Evolutionary conservation across 1,284 basidiomycete species (phyloP).

Genomic region (Marasmius fiardii): DNA sequence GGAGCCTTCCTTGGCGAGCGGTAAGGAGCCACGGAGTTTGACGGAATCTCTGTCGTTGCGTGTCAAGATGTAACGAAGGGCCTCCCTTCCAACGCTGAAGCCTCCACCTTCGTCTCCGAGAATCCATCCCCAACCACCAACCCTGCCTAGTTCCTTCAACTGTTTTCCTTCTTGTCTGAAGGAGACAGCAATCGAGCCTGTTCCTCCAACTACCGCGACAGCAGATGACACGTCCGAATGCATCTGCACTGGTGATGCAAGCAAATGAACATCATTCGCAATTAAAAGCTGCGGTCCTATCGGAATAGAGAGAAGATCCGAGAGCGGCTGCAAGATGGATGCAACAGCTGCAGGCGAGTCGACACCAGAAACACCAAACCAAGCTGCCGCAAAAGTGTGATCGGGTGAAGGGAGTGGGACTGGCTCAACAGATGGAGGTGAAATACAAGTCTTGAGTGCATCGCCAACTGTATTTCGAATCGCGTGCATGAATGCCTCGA

Average conservation of each 20-base stretch:
- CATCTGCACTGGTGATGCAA: conserved; percentile 65
- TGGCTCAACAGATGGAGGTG: conserved; percentile 28
- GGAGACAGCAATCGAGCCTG: conserved; percentile 66
- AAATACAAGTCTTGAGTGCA: conserved; percentile 47
- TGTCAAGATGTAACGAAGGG: conserved; percentile 60
- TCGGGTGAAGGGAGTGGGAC: conserved; percentile 37
- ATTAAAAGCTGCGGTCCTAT: conserved; percentile 51
- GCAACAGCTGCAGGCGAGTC: conserved; percentile 63
- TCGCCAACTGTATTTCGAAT: conserved; percentile 46
- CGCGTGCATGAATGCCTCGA: conserved; percentile 43
- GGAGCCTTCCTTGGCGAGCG: conserved; percentile 23
- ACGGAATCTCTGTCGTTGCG: conserved; percentile 54
- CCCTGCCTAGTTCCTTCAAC: conserved; percentile 60
- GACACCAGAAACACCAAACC: conserved; percentile 76
- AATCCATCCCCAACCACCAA: conserved; percentile 83
- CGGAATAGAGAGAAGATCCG: conserved; percentile 53
- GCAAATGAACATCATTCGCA: conserved; percentile 72
- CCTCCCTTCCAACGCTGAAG: conserved; percentile 70
- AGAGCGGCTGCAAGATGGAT: conserved; percentile 48
- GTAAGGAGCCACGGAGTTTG: conserved; percentile 22
- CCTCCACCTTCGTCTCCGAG: conserved; percentile 80
- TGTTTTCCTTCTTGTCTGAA: conserved; percentile 43
- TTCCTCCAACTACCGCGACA: conserved; percentile 67
- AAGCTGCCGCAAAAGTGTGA: conserved; percentile 57
- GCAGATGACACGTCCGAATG: conserved; percentile 56